Evolutionary conservation across 129 eudicot species (phyloP), one percentile per base, ranked within the genome.

Genomic region (Cynara cardunculus): DNA sequence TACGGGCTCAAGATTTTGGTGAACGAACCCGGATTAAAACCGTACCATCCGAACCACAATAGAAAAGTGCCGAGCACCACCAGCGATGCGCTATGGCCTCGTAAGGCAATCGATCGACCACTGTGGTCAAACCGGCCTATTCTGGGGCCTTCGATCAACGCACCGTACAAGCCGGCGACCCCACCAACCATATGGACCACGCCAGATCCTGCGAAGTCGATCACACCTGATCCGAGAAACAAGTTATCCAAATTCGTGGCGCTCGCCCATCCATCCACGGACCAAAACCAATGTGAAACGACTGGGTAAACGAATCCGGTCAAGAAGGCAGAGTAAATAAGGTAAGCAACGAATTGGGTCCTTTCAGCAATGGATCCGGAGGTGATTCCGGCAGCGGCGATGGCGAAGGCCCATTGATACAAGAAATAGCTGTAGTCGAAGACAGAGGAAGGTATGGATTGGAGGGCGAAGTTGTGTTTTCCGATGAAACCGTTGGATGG

Each of bases 141-240:
- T 59, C 97, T 73, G 0, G 97, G 97, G 5, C 97, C 97, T 59
- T 91, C 97, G 5, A 91, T 91, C 0, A 89, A 39, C 0, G 97
- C 91, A 0, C 97, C 97, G 39, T 85, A 91, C 5, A 91, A 53
- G 0, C 97, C 97, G 0, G 96, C 97, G 2, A 91, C 71, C 0
- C 96, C 96, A 0, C 93, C 97, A 27, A 91, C 97, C 91, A 91
- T 73, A 39, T 91, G 97, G 12, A 91, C 97, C 1, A 91, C 97
- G 0, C 97, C 97, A 0, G 92, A 87, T n/a, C 97, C 97, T 0
- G 97, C 94, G 2, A 92, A 92, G 14, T 92, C 97, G 12, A 92
- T 92, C 0, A 87, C 97, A 0, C 97, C 97, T 13, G 97, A 81
- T 3, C 92, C 92, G 34, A 92, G 85, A 8, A 92, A 78, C 19